phyloP scores from a whole-genome alignment of 2,329 filamentous ascomycete species.

The Bretziella fagacearum region DNA sequence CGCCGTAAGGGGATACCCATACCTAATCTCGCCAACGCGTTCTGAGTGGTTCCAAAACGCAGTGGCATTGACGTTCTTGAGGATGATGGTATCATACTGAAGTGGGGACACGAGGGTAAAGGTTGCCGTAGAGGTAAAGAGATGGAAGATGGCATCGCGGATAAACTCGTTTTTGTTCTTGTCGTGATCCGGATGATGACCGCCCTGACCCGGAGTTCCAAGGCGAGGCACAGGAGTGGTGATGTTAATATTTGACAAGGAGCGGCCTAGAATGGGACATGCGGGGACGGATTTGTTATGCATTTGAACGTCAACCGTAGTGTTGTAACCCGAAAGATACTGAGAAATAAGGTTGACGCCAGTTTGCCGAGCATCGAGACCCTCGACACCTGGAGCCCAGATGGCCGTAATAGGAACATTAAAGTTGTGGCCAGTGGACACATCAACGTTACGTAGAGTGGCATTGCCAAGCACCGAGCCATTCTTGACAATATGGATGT shows the following conservation, averaged over 20 bases:
- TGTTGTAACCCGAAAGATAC: constrained; percentile 79
- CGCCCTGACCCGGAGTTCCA: constrained; percentile 30
- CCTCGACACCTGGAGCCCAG: constrained; percentile 55
- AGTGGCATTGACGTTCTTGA: constrained; percentile 68
- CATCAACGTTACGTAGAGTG: constrained; percentile 42
- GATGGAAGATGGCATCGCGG: constrained; percentile 67
- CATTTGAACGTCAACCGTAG: constrained; percentile 55
- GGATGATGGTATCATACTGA: constrained; percentile 50
- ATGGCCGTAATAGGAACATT: constrained; percentile 48
- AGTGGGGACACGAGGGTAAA: constrained; percentile 75
- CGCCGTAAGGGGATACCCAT: constrained; percentile 57
- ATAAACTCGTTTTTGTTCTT: constrained; percentile 43
- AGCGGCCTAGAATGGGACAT: constrained; percentile 53
- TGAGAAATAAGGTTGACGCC: constrained; percentile 63
- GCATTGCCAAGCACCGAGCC: constrained; percentile 60
- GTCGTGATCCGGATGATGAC: constrained; percentile 12
- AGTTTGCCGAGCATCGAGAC: constrained; percentile 39
- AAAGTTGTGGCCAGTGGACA: constrained; percentile 55
- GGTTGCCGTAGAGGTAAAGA: constrained; percentile 70
- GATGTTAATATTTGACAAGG: constrained; percentile 54
- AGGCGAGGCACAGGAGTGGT: constrained; percentile 56
- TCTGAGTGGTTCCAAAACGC: constrained; percentile 72
- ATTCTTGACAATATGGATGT: constrained; percentile 59
- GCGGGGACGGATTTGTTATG: constrained; percentile 58
- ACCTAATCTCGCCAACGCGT: constrained; percentile 59